These are phyloP conservation scores for Lindgomyces ingoldianus DNA, from an alignment of 495 filamentous ascomycete genomes.

Conservation along the genomic window DNA sequence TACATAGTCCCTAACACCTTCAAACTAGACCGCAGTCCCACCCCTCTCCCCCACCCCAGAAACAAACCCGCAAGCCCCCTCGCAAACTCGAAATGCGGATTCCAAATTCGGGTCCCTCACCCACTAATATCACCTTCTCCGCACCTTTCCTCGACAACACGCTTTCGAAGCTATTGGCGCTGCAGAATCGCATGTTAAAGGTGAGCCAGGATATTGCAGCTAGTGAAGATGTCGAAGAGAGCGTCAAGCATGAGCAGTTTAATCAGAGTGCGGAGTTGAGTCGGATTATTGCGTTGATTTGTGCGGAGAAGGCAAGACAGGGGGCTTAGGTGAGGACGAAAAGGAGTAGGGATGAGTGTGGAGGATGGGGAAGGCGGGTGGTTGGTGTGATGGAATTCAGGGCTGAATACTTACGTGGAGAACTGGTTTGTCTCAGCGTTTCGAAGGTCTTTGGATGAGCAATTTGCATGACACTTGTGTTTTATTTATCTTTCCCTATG, in stretches of 20 bases:
- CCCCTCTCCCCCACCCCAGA: constrained; percentile 5
- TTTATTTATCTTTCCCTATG: too few relatives aligned
- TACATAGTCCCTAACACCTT: too few relatives aligned
- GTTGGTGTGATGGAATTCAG: too few relatives aligned
- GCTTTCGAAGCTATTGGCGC: constrained; percentile 45
- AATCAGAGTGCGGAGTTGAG: constrained; percentile 45
- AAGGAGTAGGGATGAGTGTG: too few relatives aligned
- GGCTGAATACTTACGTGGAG: too few relatives aligned
- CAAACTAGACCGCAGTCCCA: constrained; percentile 8
- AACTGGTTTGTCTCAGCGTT: too few relatives aligned
- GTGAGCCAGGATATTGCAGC: constrained; percentile 42
- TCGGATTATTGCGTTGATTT: constrained; percentile 48
- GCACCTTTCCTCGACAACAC: constrained; percentile 50
- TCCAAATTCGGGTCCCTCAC: constrained; percentile 16
- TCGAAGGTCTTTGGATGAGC: too few relatives aligned
- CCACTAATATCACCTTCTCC: constrained; percentile 44
- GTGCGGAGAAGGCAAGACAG: constrained; percentile 50
- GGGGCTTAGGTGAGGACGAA: constrained; percentile 25
- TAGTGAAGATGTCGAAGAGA: constrained; percentile 42
- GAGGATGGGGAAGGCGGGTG: too few relatives aligned
- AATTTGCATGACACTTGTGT: too few relatives aligned
- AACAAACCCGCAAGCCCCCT: constrained; percentile 36
- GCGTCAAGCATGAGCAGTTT: constrained; percentile 46
- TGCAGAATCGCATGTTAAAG: constrained; percentile 47
- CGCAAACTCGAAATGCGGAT: constrained; percentile 49